Evolutionary conservation across 2,329 filamentous ascomycete genomes (phyloP).

Genomic region (Phyllosticta citrichinensis): DNA sequence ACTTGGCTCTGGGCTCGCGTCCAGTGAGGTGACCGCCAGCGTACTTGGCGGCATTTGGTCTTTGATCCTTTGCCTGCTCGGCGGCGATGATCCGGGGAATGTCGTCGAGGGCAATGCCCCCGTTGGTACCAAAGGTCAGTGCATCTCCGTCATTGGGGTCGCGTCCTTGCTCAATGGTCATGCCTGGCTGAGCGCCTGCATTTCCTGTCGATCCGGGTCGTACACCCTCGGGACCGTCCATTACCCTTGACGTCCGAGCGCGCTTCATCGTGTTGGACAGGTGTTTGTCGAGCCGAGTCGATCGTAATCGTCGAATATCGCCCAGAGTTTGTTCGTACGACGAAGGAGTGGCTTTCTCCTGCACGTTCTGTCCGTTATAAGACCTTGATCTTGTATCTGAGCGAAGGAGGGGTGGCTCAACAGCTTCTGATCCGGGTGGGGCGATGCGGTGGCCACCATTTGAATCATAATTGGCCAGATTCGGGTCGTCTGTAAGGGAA

Average conservation of each 20-base stretch:
- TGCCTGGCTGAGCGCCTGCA: conserved; percentile 43
- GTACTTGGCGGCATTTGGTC: conserved; percentile 68
- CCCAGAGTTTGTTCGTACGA: conserved; percentile 94
- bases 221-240: conserved; percentile 72
- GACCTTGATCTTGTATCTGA: conserved; percentile 66
- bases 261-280: conserved; percentile 88
- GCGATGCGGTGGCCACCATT: conserved; percentile 51
- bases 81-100: conserved; percentile 93
- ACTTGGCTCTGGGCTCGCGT: conserved; percentile 56
- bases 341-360: conserved; percentile 45
- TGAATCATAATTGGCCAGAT: conserved; percentile 55
- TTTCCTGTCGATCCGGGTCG: conserved; percentile 60
- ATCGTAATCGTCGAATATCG: conserved; percentile 83
- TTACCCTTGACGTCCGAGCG: conserved; percentile 80
- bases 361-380: conserved; percentile 50
- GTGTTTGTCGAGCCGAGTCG: conserved; percentile 88
- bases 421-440: conserved; percentile 31
- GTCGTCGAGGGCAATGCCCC: conserved; percentile 81
- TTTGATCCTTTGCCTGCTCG: conserved; percentile 85
- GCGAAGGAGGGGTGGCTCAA: conserved; percentile 45
- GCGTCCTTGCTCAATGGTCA: conserved; percentile 73
- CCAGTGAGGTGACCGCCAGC: conserved; percentile 60
- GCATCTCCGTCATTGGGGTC: conserved; percentile 61
- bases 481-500: conserved; percentile 53
- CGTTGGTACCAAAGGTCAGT: conserved; percentile 77